phyloP scores from a whole-genome alignment of 805 yeast species.

The Metschnikowia lachancei region DNA sequence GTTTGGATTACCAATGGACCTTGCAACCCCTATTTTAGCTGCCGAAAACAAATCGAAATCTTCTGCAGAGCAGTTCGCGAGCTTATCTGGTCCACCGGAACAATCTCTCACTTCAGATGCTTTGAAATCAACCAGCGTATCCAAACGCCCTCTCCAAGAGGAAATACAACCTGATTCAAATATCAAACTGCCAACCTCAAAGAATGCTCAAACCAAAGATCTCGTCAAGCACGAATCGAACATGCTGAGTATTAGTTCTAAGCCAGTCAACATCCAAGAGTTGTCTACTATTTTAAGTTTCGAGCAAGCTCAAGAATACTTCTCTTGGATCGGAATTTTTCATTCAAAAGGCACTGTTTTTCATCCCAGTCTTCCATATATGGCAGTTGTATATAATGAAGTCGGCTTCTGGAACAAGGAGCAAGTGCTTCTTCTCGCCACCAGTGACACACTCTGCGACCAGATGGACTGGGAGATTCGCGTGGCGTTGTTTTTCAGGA shows the following conservation, averaged over 20 bases:
- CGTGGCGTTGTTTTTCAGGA: constrained; percentile 4
- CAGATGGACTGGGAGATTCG: constrained; percentile 12
- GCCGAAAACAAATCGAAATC: too few species aligned
- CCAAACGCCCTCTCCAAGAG: too few species aligned
- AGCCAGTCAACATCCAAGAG: background rate
- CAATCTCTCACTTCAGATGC: too few species aligned
- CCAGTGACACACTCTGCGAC: constrained; percentile 4
- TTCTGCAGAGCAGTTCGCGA: too few species aligned
- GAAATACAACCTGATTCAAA: too few species aligned
- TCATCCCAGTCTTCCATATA: constrained; percentile 9
- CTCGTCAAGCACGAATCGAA: background rate
- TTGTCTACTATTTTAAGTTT: background rate
- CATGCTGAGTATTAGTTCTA: background rate
- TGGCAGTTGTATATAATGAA: constrained; percentile 6
- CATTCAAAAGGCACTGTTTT: constrained; percentile 1
- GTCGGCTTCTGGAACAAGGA: constrained; percentile 5
- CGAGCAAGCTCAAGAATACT: constrained; percentile 4
- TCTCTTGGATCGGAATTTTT: constrained; percentile 10
- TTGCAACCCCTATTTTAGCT: too few species aligned
- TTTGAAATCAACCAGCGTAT: too few species aligned
- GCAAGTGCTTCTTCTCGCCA: constrained; percentile 6
- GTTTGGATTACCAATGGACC: too few species aligned
- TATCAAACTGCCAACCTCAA: too few species aligned
- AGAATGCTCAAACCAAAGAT: background rate
- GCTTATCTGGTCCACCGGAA: too few species aligned